A percentile compares a stretch with the other conserved stretches of the same genome.
These are phyloP conservation scores for Daldinia grandis DNA, from an alignment of 495 filamentous ascomycete species.

Conservation along the genomic window DNA sequence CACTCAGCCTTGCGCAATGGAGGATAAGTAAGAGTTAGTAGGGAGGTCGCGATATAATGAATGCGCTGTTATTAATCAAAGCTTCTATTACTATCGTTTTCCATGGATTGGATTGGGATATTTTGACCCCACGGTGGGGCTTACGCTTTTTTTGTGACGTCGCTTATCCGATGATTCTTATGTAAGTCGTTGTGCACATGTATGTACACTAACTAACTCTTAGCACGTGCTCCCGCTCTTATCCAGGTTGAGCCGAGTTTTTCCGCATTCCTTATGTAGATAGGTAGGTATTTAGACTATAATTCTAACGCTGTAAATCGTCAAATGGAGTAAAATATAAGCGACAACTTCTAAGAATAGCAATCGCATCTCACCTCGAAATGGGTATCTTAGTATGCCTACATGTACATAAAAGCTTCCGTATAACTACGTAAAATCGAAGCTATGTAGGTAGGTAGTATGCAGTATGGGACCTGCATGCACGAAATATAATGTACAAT, in stretches of 20 bases:
- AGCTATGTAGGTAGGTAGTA: too few species aligned
- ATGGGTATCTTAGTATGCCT: not conserved
- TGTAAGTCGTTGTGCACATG: not conserved
- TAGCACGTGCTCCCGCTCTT: not conserved
- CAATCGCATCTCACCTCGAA: not conserved
- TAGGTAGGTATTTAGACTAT: not conserved
- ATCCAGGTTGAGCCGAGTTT: not conserved
- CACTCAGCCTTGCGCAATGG: not conserved
- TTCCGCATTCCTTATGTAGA: not conserved
- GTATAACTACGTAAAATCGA: not conserved
- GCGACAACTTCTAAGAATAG: not conserved
- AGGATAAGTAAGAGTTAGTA: not conserved
- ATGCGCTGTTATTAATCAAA: not conserved
- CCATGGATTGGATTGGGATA: constrained; percentile 5
- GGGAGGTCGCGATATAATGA: not conserved
- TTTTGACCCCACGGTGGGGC: constrained; percentile 47
- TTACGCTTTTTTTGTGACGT: constrained; percentile 16
- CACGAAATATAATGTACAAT: not conserved
- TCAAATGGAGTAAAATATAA: not conserved
- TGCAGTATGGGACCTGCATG: not conserved
- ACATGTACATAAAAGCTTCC: not conserved
- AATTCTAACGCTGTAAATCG: not conserved
- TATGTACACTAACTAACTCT: not conserved
- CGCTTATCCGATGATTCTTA: not conserved
- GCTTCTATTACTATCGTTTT: not conserved